These are phyloP conservation scores for Solanum virginianum DNA, from an alignment of 257 asterid species.

Conservation along the genomic window DNA sequence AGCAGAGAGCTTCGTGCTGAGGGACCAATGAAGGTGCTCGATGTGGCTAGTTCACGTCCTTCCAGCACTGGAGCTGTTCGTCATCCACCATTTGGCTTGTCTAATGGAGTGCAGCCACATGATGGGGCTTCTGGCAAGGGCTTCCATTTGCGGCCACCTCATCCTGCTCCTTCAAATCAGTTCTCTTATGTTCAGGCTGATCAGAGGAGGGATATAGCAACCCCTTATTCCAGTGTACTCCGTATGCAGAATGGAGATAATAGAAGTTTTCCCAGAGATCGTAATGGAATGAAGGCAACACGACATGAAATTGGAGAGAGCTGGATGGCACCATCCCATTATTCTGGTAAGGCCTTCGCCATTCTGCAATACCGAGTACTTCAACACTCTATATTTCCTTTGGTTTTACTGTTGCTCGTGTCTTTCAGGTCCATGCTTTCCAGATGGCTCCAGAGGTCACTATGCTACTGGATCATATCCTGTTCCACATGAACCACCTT, in stretches of 20 bases:
- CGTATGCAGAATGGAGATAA: slow-evolving; percentile 43
- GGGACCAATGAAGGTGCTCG: slow-evolving; percentile 29
- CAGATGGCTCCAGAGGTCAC: slow-evolving; percentile 42
- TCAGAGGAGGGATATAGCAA: slow-evolving; percentile 37
- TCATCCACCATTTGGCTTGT: slow-evolving; percentile 24
- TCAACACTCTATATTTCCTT: not conserved
- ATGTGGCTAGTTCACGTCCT: slow-evolving; percentile 18
- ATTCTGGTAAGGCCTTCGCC: slow-evolving; percentile 3
- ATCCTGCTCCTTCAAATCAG: slow-evolving; percentile 85
- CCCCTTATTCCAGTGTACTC: slow-evolving; percentile 45
- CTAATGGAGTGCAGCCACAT: slow-evolving; percentile 24
- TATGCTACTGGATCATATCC: slow-evolving; percentile 34
- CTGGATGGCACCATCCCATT: slow-evolving; percentile 59
- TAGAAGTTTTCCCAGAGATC: slow-evolving; percentile 44
- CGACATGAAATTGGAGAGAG: slow-evolving; percentile 44
- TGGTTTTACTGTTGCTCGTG: not conserved
- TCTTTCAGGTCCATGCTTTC: slow-evolving; percentile 59
- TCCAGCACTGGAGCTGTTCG: slow-evolving; percentile 29
- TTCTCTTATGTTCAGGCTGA: slow-evolving; percentile 64
- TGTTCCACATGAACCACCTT: slow-evolving; percentile 48
- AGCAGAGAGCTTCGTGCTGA: slow-evolving; percentile 32
- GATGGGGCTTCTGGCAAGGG: slow-evolving; percentile 45
- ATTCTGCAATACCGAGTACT: not conserved
- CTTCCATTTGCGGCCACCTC: slow-evolving; percentile 75
- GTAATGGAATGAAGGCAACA: slow-evolving; percentile 34